Base-by-base conservation (phyloP, 257 asterid species). In the Verbascum thapsus region DNA sequence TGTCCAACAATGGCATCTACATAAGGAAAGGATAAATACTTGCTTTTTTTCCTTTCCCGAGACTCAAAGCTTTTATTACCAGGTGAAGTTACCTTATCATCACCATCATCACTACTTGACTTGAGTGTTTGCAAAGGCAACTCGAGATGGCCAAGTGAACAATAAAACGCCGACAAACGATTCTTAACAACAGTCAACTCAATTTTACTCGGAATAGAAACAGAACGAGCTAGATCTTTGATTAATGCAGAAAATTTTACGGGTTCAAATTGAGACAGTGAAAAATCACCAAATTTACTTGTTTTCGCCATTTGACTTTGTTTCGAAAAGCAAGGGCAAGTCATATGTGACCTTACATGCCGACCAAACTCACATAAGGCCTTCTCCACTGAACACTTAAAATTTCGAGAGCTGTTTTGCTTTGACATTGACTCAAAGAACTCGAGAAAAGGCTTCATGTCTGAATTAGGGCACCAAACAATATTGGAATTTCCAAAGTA, bases 31-130 rank as follows among this genome's bases (percentile, higher is more conserved):
- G 98, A 85, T 50, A 90, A 75, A 70, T 82, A 91, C 81, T 80
- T 84, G 86, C 98, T 88, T 83, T 81, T 91, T 77, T 70, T 91
- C 78, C 91, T 80, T 50, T 80, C 86, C 42, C 98, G 77, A 3
- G 80, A 72, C 63, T 72, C 80, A 38, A 39, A 37, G 22, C 81
- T 61, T 58, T 74, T 81, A 47, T 74, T 81, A 47, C 71, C 81
- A 11, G 71, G 62, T 38, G 73, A 64, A 48, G 53, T 42, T 42
- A 20, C 7, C 39, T 70, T 50, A 52, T 68, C 67, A 57, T 59
- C 76, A 58, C 10, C 34, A 8, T 32, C 62, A 42, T 45, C 69
- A 60, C 61, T 45, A 39, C 64, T 68, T 42, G 73, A 73, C 66
- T 74, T 68, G 60, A 90, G 84, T 75, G 67, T 63, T 49, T 80